phyloP scores from a whole-genome alignment of 371 early-diverging fungal genomes.

The Batkoa obscura region DNA sequence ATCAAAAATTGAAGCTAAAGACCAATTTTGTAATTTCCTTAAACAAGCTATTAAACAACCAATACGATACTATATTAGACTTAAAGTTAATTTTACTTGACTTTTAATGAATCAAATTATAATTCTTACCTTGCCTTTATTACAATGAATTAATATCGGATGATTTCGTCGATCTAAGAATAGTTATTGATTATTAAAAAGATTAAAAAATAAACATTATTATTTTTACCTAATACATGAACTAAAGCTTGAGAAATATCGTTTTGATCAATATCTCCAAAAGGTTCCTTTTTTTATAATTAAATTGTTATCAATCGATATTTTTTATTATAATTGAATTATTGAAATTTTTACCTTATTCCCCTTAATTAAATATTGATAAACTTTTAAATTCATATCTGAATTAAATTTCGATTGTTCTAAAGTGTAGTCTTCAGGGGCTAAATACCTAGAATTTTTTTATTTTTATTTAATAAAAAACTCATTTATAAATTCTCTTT shows the following conservation, averaged over 20 bases:
- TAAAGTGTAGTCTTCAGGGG: slow-evolving; percentile 59
- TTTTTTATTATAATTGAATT: not conserved
- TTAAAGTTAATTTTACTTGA: not conserved
- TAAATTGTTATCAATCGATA: not conserved
- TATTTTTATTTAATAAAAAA: no score
- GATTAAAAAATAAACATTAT: no score
- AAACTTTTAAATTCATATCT: slow-evolving; percentile 44
- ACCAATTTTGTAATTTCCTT: slow-evolving; percentile 83
- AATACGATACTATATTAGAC: slow-evolving; percentile 43
- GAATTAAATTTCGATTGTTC: slow-evolving; percentile 59
- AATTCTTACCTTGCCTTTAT: slow-evolving; percentile 64
- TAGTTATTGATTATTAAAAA: not conserved
- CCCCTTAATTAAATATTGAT: slow-evolving; percentile 62
- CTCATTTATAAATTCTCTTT: no score
- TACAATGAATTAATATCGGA: slow-evolving; percentile 78
- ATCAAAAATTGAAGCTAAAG: slow-evolving; percentile 87
- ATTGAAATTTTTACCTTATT: slow-evolving; percentile 40
- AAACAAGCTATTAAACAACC: slow-evolving; percentile 89
- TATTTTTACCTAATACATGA: slow-evolving; percentile 42
- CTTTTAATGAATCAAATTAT: not conserved
- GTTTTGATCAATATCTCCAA: slow-evolving; percentile 62
- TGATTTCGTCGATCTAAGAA: slow-evolving; percentile 44
- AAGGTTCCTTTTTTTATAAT: slow-evolving; percentile 55
- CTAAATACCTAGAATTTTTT: slow-evolving; percentile 38
- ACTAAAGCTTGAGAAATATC: slow-evolving; percentile 60